phyloP scores from a whole-genome alignment of 2,329 filamentous ascomycete species.

The Aspergillus piperis region DNA sequence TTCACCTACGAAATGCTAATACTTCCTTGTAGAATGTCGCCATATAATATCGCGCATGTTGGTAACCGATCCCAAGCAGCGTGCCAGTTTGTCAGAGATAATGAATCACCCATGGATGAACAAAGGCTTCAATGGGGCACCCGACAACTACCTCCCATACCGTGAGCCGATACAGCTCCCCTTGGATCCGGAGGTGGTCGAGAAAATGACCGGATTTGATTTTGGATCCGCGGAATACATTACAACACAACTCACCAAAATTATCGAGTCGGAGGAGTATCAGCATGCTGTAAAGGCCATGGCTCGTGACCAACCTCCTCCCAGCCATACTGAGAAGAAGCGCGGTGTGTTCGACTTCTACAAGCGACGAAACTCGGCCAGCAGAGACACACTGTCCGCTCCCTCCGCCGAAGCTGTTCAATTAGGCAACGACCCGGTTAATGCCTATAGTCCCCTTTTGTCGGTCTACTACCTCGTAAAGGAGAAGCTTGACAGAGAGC shows the following conservation, averaged over 20 bases:
- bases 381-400: conserved; percentile 79
- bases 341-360: conserved; percentile 97
- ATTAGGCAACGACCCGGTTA: conserved; percentile 80
- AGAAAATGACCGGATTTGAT: conserved; percentile 97
- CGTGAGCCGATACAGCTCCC: conserved; percentile 85
- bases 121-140: conserved; percentile 82
- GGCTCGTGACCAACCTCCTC: conserved; percentile 64
- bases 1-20: conserved; percentile 38
- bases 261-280: conserved; percentile 94
- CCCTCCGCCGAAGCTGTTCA: conserved; percentile 85
- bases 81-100: conserved; percentile 85
- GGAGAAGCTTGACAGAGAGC: conserved; percentile 86
- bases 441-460: conserved; percentile 87
- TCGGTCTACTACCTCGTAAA: conserved; percentile 96
- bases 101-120: conserved; percentile 95
- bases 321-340: conserved; percentile 71
- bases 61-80: conserved; percentile 85
- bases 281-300: conserved; percentile 75
- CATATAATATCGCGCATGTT: conserved; percentile 93
- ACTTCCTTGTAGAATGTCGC: conserved; percentile 71
- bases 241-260: conserved; percentile 73
- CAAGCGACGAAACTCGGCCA: conserved; percentile 87
- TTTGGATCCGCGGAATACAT: conserved; percentile 88
- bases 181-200: conserved; percentile 77
- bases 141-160: conserved; percentile 82